These are phyloP conservation scores for Nicotiana rustica DNA, from an alignment of 305 asterid genomes.

Conservation along the genomic window DNA sequence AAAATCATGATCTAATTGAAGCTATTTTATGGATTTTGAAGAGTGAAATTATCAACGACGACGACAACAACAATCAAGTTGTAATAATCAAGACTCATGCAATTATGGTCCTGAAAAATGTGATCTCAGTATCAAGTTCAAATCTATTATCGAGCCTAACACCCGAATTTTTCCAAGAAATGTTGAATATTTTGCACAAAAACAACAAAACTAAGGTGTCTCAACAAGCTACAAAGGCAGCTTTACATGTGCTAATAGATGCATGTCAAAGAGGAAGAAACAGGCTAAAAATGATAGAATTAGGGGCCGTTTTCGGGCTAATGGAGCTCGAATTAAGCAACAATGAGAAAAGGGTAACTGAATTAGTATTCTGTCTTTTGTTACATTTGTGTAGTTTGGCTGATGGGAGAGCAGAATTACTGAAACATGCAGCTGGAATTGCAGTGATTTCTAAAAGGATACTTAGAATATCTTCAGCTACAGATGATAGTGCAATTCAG, in stretches of 20 bases:
- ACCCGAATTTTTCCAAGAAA: conserved; percentile 47
- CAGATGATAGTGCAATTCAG: conserved; percentile 67
- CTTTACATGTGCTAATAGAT: conserved; percentile 53
- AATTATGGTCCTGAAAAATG: conserved; percentile 45
- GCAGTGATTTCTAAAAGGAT: conserved; percentile 70
- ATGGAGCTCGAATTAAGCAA: conserved; percentile 43
- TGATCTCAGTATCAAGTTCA: conserved; percentile 45
- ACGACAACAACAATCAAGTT: neutral
- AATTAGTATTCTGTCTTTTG: conserved; percentile 47
- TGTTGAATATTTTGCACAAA: conserved; percentile 44
- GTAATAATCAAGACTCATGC: conserved; percentile 49
- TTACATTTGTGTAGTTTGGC: conserved; percentile 68
- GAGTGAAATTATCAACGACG: conserved; percentile 10
- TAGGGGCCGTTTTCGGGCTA: conserved; percentile 45
- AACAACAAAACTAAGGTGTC: conserved; percentile 36
- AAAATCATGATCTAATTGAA: conserved; percentile 50
- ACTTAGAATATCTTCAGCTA: conserved; percentile 64
- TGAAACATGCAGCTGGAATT: conserved; percentile 68
- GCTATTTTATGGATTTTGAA: conserved; percentile 56
- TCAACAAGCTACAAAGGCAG: conserved; percentile 47
- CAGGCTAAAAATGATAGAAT: conserved; percentile 47
- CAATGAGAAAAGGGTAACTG: conserved; percentile 48
- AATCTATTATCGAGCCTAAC: conserved; percentile 47
- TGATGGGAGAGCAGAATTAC: conserved; percentile 81
- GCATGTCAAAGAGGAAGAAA: conserved; percentile 56